Evolutionary conservation across 768 basidiomycete genomes (phyloP), one percentile per base, ranked within the genome.

Genomic region (Obba rivulosa): DNA sequence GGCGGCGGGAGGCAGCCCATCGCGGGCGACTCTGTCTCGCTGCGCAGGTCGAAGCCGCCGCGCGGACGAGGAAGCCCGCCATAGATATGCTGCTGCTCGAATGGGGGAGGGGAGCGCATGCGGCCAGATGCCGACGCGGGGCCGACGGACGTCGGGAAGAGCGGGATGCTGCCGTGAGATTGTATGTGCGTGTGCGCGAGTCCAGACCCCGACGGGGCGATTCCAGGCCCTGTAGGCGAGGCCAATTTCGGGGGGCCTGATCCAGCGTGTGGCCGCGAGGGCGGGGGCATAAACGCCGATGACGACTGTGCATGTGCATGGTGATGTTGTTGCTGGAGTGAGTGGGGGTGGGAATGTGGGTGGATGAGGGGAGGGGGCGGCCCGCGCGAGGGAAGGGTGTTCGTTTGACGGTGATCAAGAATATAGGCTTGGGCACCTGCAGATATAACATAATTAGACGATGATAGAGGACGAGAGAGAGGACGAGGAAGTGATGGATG

Each of bases 11-110:
- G 49, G 41, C 62, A 60, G 16, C 60, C 60, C 67, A 67, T 67
- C 38, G 62, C 62, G n/a, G 66, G 65, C 10, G 63, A 59, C 42
- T 47, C 39, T 51, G 31, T 37, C 44, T 25, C 28, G 28, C 28
- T 31, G 28, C 28, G 28, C 42, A 48, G 42, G 52, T 58, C 48
- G 48, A 49, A 43, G 38, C 54, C 37, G 35, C 55, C 46, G 34
- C 49, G 43, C 7, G 44, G 36, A 11, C 44, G 53, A 23, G 46
- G 34, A 3, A 39, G 53, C 31, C 51, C 57, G 14, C 52, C 57
- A 54, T 63, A 66, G 61, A 67, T 66, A 9, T 57, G 53, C 4
- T 66, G 64, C 1, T 61, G 65, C 38, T 67, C 65, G 49, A 46
- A 51, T 45, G 48, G 55, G 16, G 44, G 48, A 34, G 34, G 59